phyloP scores from a whole-genome alignment of 345 rosid species.

The Microthlaspi erraticum region DNA sequence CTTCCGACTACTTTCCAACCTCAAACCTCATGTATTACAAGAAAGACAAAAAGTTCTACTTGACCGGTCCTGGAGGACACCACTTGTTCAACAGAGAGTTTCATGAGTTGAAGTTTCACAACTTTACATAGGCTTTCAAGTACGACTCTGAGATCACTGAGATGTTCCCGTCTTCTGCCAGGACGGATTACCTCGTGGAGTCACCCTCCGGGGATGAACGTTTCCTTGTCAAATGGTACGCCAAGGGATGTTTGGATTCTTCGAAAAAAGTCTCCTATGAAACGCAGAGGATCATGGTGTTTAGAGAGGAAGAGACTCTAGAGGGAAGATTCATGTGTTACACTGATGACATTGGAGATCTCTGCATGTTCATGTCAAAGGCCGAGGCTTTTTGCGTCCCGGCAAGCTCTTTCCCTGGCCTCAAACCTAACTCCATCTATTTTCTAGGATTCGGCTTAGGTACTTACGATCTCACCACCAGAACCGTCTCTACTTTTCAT shows the following conservation, averaged over 20 bases:
- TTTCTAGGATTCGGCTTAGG: neutral
- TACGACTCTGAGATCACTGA: too few species aligned
- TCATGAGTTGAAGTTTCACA: too few species aligned
- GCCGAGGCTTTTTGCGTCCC: conserved; percentile 3
- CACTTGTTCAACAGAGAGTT: neutral
- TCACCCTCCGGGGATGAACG: too few species aligned
- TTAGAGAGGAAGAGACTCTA: too few species aligned
- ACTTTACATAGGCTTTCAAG: too few species aligned
- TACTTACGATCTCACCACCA: conserved; percentile 2
- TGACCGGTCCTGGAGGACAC: conserved; percentile 23
- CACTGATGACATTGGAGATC: conserved; percentile 1
- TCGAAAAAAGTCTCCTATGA: too few species aligned
- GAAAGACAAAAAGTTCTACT: neutral
- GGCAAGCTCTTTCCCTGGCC: conserved; percentile 10
- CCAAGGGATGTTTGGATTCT: too few species aligned
- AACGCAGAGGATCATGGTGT: too few species aligned
- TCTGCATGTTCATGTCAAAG: conserved; percentile 16
- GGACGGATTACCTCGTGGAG: too few species aligned
- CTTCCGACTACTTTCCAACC: conserved; percentile 4
- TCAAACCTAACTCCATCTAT: conserved; percentile 3
- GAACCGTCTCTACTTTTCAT: neutral
- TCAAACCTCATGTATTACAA: conserved; percentile 19
- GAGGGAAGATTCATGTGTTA: neutral
- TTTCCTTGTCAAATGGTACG: too few species aligned
- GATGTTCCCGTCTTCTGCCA: too few species aligned